Conservation (phyloP, 164 flowering plant genomes). For the Platanus orientalis region DNA sequence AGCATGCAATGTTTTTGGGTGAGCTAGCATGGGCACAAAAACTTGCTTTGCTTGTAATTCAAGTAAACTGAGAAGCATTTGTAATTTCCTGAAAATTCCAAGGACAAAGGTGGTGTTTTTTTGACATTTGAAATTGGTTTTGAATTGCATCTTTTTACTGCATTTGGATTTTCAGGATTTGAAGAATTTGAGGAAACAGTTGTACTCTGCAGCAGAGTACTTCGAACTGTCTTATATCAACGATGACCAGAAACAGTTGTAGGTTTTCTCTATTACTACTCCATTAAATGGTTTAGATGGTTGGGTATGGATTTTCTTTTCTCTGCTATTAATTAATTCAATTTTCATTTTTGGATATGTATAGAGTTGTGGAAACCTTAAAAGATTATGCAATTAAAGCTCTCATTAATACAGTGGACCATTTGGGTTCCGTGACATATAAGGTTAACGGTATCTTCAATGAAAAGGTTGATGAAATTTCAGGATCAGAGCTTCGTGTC, state of each 20-base stretch:
- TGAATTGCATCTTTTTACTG: neutral
- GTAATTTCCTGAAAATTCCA: no score
- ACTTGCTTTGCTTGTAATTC: no score
- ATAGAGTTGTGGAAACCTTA: constrained; percentile 74
- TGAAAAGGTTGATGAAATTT: constrained; percentile 79
- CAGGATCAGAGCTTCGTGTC: constrained; percentile 59
- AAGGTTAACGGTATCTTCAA: constrained; percentile 71
- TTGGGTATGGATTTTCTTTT: neutral
- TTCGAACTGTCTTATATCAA: constrained; percentile 82
- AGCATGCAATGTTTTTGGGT: no score
- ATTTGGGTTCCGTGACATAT: constrained; percentile 79
- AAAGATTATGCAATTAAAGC: constrained; percentile 90
- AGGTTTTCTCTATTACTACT: constrained; percentile 26
- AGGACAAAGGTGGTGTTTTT: no score
- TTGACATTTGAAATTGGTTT: neutral
- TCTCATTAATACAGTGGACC: constrained; percentile 88
- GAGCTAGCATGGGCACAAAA: no score
- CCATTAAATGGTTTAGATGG: neutral
- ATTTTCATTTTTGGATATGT: constrained; percentile 8
- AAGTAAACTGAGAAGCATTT: neutral
- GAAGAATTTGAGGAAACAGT: constrained; percentile 76
- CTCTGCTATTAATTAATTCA: neutral
- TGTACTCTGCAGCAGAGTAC: constrained; percentile 94
- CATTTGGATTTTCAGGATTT: constrained; percentile 56
- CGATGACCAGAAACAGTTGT: constrained; percentile 81